Evolutionary conservation across 129 eudicot species (phyloP), one percentile per base, ranked within the genome.

Genomic region (Saussurea involucrata): DNA sequence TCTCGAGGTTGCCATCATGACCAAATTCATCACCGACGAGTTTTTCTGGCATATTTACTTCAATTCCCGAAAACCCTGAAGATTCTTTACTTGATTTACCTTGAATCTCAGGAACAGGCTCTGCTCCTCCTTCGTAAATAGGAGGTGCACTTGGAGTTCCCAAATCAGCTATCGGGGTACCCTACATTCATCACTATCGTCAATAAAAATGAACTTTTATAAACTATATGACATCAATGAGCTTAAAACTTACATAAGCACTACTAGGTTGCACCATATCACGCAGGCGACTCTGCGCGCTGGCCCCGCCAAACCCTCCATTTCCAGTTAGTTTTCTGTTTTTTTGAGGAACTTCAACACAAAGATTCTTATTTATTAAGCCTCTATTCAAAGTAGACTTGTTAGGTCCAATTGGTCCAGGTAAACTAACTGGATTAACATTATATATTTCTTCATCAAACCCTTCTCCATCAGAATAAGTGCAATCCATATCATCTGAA

Each of bases 61-160:
- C 83, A 18, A 28, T 53, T 55, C 76, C 84, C 13, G 74, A 68
- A 29, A 61, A 40, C 67, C 70, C 75, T 27, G 78, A 84, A 40
- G 83, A 83, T n/a, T 75, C 86, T 75, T 85, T 81, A 78, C 84
- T 78, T 25, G 36, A 66, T 74, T 73, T 87, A 81, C 81, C 70
- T 68, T 72, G 81, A 64, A 68, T 85, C 69, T 83, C 92, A 58
- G 53, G 76, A 22, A 40, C 63, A 25, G 18, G 31, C 20, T 33
- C 28, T 29, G 0, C 84, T 70, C 18, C 92, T 80, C 42, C 85
- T 82, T 86, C 96, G 64, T 83, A 74, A 64, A 90, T 82, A 5
- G 98, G 98, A 22, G 98, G 98, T 67, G 98, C 98, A 85, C 98
- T 93, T 13, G 98, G 98, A 58, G 96, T 93, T 66, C 92, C 98